Evolutionary conservation across 1,284 basidiomycete species (phyloP).

Genomic region (Melampsora larici-populina): DNA sequence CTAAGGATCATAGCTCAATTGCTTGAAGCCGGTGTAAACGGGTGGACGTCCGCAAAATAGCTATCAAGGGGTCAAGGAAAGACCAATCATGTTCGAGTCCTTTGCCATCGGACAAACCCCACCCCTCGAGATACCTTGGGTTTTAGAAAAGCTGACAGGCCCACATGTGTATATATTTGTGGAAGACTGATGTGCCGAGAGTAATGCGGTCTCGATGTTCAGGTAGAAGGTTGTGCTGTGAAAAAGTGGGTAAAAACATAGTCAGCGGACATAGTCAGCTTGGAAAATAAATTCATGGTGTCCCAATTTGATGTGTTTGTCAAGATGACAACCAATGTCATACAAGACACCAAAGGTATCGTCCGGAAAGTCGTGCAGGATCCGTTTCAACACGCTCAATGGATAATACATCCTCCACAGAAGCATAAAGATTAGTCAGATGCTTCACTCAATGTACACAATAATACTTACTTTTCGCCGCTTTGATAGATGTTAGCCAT

Average conservation of each 20-base stretch:
- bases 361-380: background rate
- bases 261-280: background rate
- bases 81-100: conserved; percentile 23
- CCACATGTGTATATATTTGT: no score
- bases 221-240: background rate
- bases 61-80: background rate
- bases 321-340: conserved; percentile 8
- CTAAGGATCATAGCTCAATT: no score
- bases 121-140: no score
- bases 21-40: background rate
- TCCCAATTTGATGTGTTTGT: background rate
- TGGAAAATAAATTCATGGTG: background rate
- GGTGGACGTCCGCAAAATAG: background rate
- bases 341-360: no score
- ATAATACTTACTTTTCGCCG: background rate
- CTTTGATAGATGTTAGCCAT: no score
- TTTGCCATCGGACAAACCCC: no score
- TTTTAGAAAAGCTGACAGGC: no score
- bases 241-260: no score
- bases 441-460: no score
- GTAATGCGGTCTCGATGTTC: background rate
- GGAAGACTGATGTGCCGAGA: no score
- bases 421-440: no score
- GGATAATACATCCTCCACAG: conserved; percentile 31
- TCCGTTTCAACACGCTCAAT: background rate